phyloP scores from a whole-genome alignment of 2,329 filamentous ascomycete species.

The Tetracladium maxilliforme region DNA sequence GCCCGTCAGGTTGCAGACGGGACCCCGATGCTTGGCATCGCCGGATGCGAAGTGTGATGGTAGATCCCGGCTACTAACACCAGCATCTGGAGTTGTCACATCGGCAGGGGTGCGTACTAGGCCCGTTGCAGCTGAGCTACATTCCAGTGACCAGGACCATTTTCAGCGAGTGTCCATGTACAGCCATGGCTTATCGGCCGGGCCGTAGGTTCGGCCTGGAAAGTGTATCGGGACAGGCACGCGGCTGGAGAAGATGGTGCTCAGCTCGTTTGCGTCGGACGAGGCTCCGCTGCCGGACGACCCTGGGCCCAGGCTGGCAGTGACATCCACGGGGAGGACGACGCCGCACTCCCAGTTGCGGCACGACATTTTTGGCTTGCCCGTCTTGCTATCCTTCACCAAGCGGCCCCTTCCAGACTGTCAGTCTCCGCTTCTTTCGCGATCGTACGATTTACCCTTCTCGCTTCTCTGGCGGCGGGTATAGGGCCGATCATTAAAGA shows the following conservation, averaged over 20 bases:
- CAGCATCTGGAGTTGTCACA: no score
- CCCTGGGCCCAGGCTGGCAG: slow-evolving; percentile 7
- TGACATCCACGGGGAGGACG: slow-evolving; percentile 41
- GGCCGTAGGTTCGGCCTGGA: slow-evolving; percentile 36
- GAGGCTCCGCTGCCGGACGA: slow-evolving; percentile 4
- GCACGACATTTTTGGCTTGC: slow-evolving; percentile 61
- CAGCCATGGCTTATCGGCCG: slow-evolving; percentile 12
- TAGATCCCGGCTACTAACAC: no score
- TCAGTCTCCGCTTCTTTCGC: slow-evolving; percentile 5
- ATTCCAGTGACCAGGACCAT: no score
- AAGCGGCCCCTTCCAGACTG: slow-evolving; percentile 52
- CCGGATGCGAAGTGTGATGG: no score
- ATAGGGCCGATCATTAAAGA: not conserved
- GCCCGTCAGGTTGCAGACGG: no score
- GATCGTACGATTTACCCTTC: not conserved
- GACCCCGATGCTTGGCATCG: no score
- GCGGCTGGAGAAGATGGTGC: slow-evolving; percentile 36
- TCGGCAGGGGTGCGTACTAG: no score
- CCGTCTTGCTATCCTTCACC: slow-evolving; percentile 51
- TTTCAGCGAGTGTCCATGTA: no score
- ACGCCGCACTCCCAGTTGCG: slow-evolving; percentile 97
- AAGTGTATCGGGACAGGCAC: slow-evolving; percentile 50
- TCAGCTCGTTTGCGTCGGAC: slow-evolving; percentile 22
- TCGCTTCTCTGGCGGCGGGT: not conserved
- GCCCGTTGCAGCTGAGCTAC: no score